phyloP scores from a whole-genome alignment of 306 rosid genomes.

The Prunus dulcis region DNA sequence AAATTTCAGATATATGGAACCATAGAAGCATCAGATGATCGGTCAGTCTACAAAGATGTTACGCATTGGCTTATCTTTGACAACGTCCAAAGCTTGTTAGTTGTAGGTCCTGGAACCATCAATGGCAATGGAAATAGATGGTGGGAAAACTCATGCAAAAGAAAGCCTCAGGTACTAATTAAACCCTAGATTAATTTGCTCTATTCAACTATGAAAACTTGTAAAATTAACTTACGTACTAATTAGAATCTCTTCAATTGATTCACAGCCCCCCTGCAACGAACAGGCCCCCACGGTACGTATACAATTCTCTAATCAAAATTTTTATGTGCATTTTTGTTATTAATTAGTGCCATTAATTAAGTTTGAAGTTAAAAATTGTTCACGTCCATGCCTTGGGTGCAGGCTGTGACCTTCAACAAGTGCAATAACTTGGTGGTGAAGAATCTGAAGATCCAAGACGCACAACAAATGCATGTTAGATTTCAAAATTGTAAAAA shows the following conservation, averaged over 20 bases:
- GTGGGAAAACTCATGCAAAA: conserved; percentile 83
- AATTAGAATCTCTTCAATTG: background rate
- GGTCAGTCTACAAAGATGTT: conserved; percentile 43
- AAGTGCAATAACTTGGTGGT: conserved; percentile 41
- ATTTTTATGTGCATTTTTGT: background rate
- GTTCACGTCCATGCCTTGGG: background rate
- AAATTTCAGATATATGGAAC: conserved; percentile 50
- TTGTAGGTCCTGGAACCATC: conserved; percentile 69
- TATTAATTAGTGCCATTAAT: background rate
- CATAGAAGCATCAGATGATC: conserved; percentile 51
- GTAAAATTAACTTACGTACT: background rate
- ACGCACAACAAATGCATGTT: conserved; percentile 62
- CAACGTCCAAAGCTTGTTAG: conserved; percentile 27
- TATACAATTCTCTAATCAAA: background rate
- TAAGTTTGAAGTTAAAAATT: background rate
- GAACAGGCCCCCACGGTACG: conserved; percentile 79
- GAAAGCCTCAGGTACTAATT: conserved; percentile 38
- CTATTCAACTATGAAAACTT: background rate
- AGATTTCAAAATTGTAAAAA: conserved; percentile 37
- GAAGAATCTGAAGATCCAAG: conserved; percentile 35
- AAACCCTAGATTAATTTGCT: background rate
- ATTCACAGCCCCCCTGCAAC: conserved; percentile 68
- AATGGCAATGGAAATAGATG: conserved; percentile 74
- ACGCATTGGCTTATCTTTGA: conserved; percentile 55
- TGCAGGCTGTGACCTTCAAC: conserved; percentile 64